These are phyloP conservation scores for Linum trigynum DNA, from an alignment of 345 rosid genomes.

Conservation along the genomic window DNA sequence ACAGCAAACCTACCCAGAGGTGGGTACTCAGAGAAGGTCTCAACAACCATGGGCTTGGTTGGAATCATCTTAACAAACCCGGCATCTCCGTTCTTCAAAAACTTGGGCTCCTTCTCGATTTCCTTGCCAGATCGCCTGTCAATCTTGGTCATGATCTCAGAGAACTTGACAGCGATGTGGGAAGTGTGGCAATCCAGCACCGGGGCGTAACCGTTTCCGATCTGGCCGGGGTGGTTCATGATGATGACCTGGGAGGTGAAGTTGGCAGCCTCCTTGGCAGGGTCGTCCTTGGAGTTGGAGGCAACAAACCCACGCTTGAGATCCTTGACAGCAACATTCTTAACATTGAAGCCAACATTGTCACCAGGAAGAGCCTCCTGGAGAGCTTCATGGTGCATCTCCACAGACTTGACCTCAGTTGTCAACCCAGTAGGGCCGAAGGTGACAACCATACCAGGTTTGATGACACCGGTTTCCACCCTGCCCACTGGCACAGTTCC, in stretches of 20 bases:
- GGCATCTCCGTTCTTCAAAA: conserved; percentile 6
- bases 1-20: conserved; percentile 20
- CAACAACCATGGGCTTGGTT: conserved; percentile 22
- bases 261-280: conserved; percentile 12
- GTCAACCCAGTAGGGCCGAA: conserved; percentile 2
- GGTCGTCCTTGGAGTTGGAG: conserved; percentile 8
- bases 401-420: conserved; percentile 6
- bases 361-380: conserved; percentile 3
- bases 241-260: conserved; percentile 11
- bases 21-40: conserved; percentile 15
- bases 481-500: conserved; percentile 6
- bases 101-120: conserved; percentile 6
- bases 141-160: conserved; percentile 10
- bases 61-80: conserved; percentile 11
- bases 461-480: conserved; percentile 4
- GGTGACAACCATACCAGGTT: conserved; percentile 6
- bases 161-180: conserved; percentile 5
- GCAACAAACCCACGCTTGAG: conserved; percentile 10
- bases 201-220: conserved; percentile 8
- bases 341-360: conserved; percentile 8
- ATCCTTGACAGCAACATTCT: conserved; percentile 12
- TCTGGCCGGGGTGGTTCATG: conserved; percentile 12
- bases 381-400: conserved; percentile 5
- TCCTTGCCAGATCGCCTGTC: conserved; percentile 13
- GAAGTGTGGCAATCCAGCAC: conserved; percentile 9